Conservation (phyloP, 176 grass and related monocot species). For the Otatea glauca region DNA sequence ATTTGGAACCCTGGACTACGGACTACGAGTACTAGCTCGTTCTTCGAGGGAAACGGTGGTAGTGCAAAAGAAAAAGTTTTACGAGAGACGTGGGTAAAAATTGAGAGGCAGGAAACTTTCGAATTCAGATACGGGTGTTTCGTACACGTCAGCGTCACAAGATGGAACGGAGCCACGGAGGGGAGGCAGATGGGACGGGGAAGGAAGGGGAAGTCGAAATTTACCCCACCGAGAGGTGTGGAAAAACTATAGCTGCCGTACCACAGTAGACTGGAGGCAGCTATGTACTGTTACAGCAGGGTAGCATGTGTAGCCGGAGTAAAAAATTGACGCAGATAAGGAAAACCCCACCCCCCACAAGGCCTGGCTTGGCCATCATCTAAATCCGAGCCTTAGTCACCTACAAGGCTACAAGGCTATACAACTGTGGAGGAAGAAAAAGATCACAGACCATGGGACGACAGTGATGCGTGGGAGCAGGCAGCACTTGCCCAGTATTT, state of each 20-base stretch:
- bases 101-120: slow-evolving; percentile 35
- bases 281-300: slow-evolving; percentile 32
- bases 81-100: slow-evolving; percentile 8
- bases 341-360: slow-evolving; percentile 7
- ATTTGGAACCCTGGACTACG: too few relatives aligned
- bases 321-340: neutral
- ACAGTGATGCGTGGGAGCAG: slow-evolving; percentile 23
- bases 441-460: neutral
- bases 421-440: slow-evolving; percentile 32
- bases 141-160: slow-evolving; percentile 59
- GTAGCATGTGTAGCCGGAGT: slow-evolving; percentile 43
- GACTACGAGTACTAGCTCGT: slow-evolving; percentile 17
- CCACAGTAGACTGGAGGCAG: slow-evolving; percentile 24
- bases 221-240: slow-evolving; percentile 45
- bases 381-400: neutral
- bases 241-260: slow-evolving; percentile 37
- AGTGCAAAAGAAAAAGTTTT: neutral
- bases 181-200: neutral
- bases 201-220: slow-evolving; percentile 11
- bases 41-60: slow-evolving; percentile 35
- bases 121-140: slow-evolving; percentile 55
- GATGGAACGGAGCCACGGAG: neutral
- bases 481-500: slow-evolving; percentile 35
- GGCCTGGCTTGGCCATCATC: neutral
- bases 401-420: too few relatives aligned